A percentile compares a stretch with the other conserved stretches of the same genome.
These are phyloP conservation scores for Citrus australasica DNA, from an alignment of 345 rosid species.

Conservation along the genomic window DNA sequence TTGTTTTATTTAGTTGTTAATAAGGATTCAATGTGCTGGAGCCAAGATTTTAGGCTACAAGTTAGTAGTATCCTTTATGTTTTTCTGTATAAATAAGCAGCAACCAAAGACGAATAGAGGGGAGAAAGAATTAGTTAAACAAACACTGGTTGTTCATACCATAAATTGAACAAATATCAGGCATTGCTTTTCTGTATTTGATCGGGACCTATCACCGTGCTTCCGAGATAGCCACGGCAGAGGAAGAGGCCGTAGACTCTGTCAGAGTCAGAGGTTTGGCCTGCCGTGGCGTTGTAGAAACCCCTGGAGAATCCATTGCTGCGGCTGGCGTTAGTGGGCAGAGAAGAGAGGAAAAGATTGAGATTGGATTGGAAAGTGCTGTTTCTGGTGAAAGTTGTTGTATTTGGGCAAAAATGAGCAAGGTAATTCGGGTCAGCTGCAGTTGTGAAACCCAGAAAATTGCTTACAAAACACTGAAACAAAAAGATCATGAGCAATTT, in stretches of 20 bases:
- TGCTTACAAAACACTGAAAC: neutral
- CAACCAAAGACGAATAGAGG: too few relatives aligned
- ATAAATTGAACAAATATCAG: too few relatives aligned
- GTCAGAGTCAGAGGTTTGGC: slow-evolving; percentile 6
- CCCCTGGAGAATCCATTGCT: slow-evolving; percentile 18
- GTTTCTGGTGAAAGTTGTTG: slow-evolving; percentile 26
- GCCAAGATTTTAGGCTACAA: too few relatives aligned
- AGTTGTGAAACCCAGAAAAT: neutral
- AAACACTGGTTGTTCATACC: too few relatives aligned
- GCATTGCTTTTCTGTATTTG: too few relatives aligned
- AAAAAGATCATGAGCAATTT: neutral
- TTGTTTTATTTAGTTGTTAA: too few relatives aligned
- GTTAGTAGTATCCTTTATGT: too few relatives aligned
- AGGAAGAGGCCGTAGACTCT: slow-evolving; percentile 7
- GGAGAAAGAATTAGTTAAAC: too few relatives aligned
- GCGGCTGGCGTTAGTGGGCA: slow-evolving; percentile 25
- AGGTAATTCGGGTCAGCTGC: neutral
- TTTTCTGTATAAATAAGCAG: too few relatives aligned
- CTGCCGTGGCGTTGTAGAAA: slow-evolving; percentile 33
- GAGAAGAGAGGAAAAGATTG: slow-evolving; percentile 27
- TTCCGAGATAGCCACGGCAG: neutral
- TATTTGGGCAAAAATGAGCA: neutral
- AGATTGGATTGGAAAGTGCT: slow-evolving; percentile 44
- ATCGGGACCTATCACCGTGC: too few relatives aligned
- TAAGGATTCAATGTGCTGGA: too few relatives aligned